Base-by-base conservation (phyloP, 345 rosid genomes). In the Kernera saxatilis region DNA sequence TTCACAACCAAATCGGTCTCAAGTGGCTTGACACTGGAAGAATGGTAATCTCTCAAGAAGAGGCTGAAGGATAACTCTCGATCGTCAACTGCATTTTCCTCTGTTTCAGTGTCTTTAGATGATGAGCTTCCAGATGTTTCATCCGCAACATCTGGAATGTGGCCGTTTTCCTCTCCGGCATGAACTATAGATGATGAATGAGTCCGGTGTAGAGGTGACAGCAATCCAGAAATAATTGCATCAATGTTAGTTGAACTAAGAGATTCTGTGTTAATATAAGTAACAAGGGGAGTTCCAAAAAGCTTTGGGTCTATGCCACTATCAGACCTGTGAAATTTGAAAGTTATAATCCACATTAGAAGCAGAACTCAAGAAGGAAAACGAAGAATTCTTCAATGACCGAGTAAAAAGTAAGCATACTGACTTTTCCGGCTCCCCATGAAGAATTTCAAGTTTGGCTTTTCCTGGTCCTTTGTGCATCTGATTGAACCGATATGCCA, bases 251-350 rank as follows among this genome's bases (percentile, higher is more conserved):
- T 82, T 81, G 90, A 89, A 70, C 71, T 86, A 60, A 75, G 82
- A 8, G 72, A 70, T 67, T 86, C 91, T 70, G 68, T 74, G 22
- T 73, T 82, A 68, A 91, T 73, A 74, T 74, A 81, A 36, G 89
- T 80, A 69, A 93, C 81, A 81, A 93, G 79, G 58, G 98, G 97
- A 18, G 85, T 72, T 69, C 94, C 94, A 72, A 83, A 89, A 67
- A 70, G 65, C 74, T 86, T 84, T 41, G 70, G 46, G 50, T 67
- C 80, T 51, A 82, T 71, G 69, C 83, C 76, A 67, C 54, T 70
- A 29, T 67, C 59, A 70, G 72, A 79, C 76, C 96, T 89, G 80
- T 32, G 50, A 80, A 73, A 63, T 21, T 23, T 19, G 43, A 41
- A 53, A 41, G 43, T 13, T 21, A 30, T 8, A 60, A 55, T 64